Conservation (phyloP, 2,329 filamentous ascomycete species). For the Plectosphaerella cucumerina region DNA sequence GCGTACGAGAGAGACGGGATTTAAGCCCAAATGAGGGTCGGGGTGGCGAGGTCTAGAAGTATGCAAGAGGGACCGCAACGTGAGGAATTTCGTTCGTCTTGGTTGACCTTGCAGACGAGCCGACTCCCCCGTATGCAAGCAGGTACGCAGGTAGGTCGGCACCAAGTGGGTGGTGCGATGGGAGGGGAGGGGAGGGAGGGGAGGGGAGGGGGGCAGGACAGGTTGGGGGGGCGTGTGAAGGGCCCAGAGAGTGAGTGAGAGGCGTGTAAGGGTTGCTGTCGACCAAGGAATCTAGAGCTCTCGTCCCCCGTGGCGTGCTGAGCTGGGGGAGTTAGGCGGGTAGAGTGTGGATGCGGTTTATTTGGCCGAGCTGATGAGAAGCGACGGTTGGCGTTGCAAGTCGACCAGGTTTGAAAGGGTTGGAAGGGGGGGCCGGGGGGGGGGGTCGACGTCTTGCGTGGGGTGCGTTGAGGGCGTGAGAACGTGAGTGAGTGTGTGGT, state of each 20-base stretch:
- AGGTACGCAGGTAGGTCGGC: background rate
- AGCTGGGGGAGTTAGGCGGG: constrained; percentile 1
- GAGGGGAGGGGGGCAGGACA: too few relatives aligned
- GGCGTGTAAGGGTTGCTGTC: background rate
- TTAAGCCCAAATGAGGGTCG: background rate
- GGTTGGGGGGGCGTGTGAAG: too few relatives aligned
- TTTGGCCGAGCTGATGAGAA: constrained; percentile 15
- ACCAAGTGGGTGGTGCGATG: background rate
- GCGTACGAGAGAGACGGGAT: background rate
- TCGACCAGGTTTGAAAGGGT: background rate
- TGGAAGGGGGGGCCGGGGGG: background rate
- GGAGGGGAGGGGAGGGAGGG: too few relatives aligned
- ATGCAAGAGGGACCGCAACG: background rate
- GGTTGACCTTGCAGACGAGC: background rate
- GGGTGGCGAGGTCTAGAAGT: constrained; percentile 1
- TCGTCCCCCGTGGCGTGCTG: constrained; percentile 8
- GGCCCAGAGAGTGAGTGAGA: too few relatives aligned
- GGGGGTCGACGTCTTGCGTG: background rate
- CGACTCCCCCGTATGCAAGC: background rate
- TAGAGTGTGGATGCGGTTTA: constrained; percentile 5
- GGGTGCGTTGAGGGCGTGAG: background rate
- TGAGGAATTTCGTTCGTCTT: background rate
- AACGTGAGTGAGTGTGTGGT: background rate
- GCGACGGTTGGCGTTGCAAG: background rate
- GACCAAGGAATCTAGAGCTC: constrained; percentile 5